Conservation (phyloP, 306 rosid genomes). For the Trifolium subterraneum region DNA sequence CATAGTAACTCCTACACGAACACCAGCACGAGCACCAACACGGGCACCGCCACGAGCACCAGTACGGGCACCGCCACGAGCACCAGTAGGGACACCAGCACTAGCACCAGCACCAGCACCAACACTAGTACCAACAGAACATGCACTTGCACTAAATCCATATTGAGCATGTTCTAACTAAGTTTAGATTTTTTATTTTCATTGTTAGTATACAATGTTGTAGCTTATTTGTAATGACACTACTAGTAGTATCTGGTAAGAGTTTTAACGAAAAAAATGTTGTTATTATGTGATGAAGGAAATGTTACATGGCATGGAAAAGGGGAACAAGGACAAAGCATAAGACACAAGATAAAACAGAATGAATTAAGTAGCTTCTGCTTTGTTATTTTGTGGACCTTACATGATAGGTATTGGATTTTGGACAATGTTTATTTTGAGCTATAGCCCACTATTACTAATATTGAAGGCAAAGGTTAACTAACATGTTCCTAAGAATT, state of each 20-base stretch:
- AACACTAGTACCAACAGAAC: not conserved
- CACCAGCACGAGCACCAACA: slow-evolving; percentile 8
- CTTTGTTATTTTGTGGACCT: not conserved
- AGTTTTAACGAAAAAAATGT: not conserved
- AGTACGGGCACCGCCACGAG: not conserved
- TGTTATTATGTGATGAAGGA: not conserved
- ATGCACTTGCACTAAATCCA: not conserved
- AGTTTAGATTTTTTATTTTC: not conserved
- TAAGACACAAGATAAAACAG: not conserved
- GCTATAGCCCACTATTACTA: not conserved
- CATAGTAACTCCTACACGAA: not conserved
- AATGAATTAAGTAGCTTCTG: not conserved
- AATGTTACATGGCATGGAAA: not conserved
- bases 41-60: not conserved
- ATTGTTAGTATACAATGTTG: not conserved
- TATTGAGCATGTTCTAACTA: not conserved
- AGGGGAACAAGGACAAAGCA: not conserved
- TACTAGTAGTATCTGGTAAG: not conserved
- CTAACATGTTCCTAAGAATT: too few relatives aligned
- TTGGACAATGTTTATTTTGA: not conserved
- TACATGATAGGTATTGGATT: not conserved
- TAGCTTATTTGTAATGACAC: not conserved
- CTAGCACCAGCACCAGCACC: not conserved
- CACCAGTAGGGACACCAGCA: not conserved
- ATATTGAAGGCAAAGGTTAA: too few relatives aligned